Conservation (phyloP, 1,139 yeast species). For the Waltiozyma sp. region DNA sequence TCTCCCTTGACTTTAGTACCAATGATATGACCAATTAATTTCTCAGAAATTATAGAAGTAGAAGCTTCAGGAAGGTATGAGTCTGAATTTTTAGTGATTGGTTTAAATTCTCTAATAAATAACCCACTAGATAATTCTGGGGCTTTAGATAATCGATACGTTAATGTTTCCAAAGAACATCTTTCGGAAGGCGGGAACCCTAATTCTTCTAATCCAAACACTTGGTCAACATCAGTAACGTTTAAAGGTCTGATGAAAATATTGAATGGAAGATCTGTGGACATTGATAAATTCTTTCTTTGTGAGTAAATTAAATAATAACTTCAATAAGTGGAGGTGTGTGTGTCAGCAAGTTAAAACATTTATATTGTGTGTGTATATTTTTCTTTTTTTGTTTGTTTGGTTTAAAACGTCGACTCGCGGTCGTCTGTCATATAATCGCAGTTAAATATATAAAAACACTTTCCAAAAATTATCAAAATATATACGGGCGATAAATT, state of each 20-base stretch:
- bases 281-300: too few relatives aligned
- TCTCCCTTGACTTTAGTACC: conserved; percentile 61
- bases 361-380: too few relatives aligned
- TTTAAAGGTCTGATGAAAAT: conserved; percentile 77
- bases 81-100: conserved; percentile 1
- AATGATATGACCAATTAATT: conserved; percentile 71
- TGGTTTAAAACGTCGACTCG: too few relatives aligned
- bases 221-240: conserved; percentile 54
- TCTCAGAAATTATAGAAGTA: conserved; percentile 49
- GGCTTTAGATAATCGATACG: conserved; percentile 64
- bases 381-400: too few relatives aligned
- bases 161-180: conserved; percentile 49
- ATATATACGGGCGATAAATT: too few relatives aligned
- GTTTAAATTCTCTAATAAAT: conserved; percentile 57
- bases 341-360: too few relatives aligned
- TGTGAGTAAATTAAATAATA: too few relatives aligned
- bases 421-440: too few relatives aligned
- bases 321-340: too few relatives aligned
- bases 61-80: conserved; percentile 32
- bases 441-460: too few relatives aligned
- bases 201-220: conserved; percentile 46
- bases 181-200: conserved; percentile 67
- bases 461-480: too few relatives aligned
- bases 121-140: conserved; percentile 89
- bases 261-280: conserved; percentile 37